Conservation (phyloP, 306 rosid species). For the Gastrolobium villosum region DNA sequence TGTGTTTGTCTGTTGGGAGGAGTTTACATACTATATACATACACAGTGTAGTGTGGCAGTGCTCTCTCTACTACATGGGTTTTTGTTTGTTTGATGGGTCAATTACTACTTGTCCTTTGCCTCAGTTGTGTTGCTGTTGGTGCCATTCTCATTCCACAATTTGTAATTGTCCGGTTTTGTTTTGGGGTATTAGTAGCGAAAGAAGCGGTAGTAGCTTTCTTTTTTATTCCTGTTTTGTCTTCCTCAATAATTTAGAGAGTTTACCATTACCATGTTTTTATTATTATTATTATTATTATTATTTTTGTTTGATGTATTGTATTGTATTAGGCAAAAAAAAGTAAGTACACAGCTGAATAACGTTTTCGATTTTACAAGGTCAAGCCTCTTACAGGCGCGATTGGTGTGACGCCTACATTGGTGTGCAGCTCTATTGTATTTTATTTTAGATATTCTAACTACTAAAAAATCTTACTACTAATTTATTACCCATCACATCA, state of each 20-base stretch:
- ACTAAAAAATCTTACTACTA: no score
- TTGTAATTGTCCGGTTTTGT: constrained; percentile 69
- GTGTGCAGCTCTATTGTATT: no score
- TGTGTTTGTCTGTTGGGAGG: constrained; percentile 47
- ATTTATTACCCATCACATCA: no score
- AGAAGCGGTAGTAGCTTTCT: constrained; percentile 60
- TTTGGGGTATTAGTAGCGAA: constrained; percentile 47
- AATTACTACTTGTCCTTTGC: constrained; percentile 46
- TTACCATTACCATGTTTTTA: constrained; percentile 39
- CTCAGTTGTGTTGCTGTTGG: constrained; percentile 26
- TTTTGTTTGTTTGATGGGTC: constrained; percentile 61
- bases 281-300: not conserved
- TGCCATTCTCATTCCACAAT: constrained; percentile 58
- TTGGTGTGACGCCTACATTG: no score
- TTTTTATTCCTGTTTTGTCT: constrained; percentile 56
- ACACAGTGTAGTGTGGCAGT: constrained; percentile 41
- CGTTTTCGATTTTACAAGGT: no score
- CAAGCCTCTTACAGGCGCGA: no score
- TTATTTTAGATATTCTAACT: no score
- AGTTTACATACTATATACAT: constrained; percentile 43
- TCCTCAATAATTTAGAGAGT: constrained; percentile 52
- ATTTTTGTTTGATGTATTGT: constrained; percentile 24
- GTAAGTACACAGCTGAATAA: no score
- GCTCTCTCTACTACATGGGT: constrained; percentile 57
- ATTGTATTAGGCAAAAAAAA: not conserved